Conservation (phyloP, 2,329 filamentous ascomycete genomes). For the Phialemoniopsis sp. region DNA sequence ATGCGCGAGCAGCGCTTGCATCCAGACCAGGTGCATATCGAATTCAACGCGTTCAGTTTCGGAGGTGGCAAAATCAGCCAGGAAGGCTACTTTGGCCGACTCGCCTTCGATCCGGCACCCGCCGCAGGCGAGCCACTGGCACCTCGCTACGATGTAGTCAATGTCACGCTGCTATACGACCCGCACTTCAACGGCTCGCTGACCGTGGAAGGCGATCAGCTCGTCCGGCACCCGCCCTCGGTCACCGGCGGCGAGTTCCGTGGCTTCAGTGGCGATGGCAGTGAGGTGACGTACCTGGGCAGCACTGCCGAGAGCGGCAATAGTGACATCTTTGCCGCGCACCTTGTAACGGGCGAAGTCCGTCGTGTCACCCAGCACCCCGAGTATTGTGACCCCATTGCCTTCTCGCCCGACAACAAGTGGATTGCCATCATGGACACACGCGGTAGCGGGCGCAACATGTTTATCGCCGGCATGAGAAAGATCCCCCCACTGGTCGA, state of each 20-base stretch:
- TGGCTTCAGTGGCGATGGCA: slow-evolving; percentile 35
- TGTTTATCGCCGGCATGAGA: slow-evolving; percentile 34
- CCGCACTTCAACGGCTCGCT: slow-evolving; percentile 11
- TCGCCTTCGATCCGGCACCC: slow-evolving; percentile 33
- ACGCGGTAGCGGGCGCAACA: slow-evolving; percentile 31
- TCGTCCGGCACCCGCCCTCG: too few relatives aligned
- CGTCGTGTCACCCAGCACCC: slow-evolving; percentile 37
- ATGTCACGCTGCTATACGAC: slow-evolving; percentile 28
- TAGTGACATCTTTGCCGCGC: slow-evolving; percentile 36
- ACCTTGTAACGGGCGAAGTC: slow-evolving; percentile 32
- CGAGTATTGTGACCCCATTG: slow-evolving; percentile 37
- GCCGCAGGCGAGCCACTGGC: too few relatives aligned
- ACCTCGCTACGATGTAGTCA: slow-evolving; percentile 32
- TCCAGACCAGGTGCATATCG: slow-evolving; percentile 37
- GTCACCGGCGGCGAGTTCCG: slow-evolving; percentile 37
- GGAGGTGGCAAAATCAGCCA: slow-evolving; percentile 14
- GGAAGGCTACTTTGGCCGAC: slow-evolving; percentile 27
- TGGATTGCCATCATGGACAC: slow-evolving; percentile 40
- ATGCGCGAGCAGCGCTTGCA: slow-evolving; percentile 39
- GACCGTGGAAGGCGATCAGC: slow-evolving; percentile 19
- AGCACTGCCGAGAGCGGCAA: slow-evolving; percentile 34
- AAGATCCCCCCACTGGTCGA: slow-evolving; percentile 36
- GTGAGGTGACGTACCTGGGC: slow-evolving; percentile 36
- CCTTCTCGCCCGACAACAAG: slow-evolving; percentile 34
- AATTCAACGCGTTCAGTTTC: slow-evolving; percentile 36